These are phyloP conservation scores for Fusarium nanum DNA, from an alignment of 2,329 filamentous ascomycete genomes.

Conservation along the genomic window DNA sequence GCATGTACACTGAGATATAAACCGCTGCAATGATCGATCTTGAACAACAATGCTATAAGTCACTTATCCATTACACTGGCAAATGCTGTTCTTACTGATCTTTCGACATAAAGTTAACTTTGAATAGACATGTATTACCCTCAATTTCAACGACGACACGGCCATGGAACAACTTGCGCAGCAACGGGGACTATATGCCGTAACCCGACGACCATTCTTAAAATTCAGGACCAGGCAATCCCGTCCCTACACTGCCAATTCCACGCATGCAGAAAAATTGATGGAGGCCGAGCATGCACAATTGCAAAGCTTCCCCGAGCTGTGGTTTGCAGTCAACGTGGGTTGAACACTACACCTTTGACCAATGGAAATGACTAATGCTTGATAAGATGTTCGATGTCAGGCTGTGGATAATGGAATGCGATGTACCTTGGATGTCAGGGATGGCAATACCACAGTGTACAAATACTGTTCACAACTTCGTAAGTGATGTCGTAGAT, in stretches of 20 bases:
- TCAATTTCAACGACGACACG: background rate
- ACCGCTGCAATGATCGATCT: background rate
- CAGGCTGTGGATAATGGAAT: constrained; percentile 41
- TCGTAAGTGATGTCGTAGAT: constrained; percentile 27
- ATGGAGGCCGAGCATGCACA: constrained; percentile 37
- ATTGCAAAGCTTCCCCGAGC: constrained; percentile 40
- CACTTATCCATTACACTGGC: background rate
- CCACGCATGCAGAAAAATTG: constrained; percentile 44
- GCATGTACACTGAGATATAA: constrained; percentile 1
- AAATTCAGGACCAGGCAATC: constrained; percentile 27
- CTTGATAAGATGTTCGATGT: constrained; percentile 38
- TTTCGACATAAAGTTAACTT: background rate
- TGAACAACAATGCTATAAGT: background rate
- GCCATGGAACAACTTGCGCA: constrained; percentile 28
- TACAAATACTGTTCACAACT: constrained; percentile 44
- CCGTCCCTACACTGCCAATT: constrained; percentile 41
- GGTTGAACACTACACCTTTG: constrained; percentile 11
- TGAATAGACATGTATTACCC: constrained; percentile 11
- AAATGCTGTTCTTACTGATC: background rate
- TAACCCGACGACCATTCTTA: constrained; percentile 30
- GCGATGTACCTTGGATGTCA: constrained; percentile 40
- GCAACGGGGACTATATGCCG: constrained; percentile 40
- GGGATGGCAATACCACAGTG: constrained; percentile 23
- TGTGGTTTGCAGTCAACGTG: constrained; percentile 43
- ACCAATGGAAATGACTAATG: constrained; percentile 8